Evolutionary conservation across 148 eudicot genomes (phyloP), one percentile per base, ranked within the genome.

Genomic region (Camellia granthamiana): DNA sequence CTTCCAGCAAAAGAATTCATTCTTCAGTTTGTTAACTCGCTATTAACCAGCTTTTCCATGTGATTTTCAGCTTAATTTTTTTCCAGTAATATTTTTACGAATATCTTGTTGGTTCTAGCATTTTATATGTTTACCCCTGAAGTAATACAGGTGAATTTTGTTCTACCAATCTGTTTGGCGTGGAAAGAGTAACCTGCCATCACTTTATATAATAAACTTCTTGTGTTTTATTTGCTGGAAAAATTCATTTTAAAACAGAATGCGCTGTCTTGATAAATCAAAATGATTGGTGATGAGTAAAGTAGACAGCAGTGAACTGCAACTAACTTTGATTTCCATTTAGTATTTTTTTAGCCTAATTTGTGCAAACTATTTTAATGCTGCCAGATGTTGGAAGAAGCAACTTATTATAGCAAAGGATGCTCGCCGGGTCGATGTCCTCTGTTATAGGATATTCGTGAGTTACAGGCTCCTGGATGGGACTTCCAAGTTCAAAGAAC

Each of bases 321-420:
- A 77, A 38, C 14, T 65, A 64, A 76, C 64, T 67, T 19, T 38
- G 42, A 47, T 46, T 77, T 77, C 80, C 59, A 7, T 77, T 16
- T 11, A 77, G 55, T 51, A 77, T 16, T 30, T 65, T 77, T n/a
- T 77, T 62, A 77, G 62, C 6, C 52, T 58, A 75, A 59, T 19
- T 38, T 62, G 43, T 74, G 54, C 76, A 19, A 60, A 2, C 38
- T 74, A 65, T 69, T 62, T 75, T 23, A 62, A 72, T 38, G 44
- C 77, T 85, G 73, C 73, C 90, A 96, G 98, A 78, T 91, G 86
- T 85, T 96, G 92, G 97, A 96, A 89, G 90, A 93, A 93, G 88
- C 99, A 96, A 84, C 82, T 96, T 84, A 80, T 55, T 76, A 81
- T 89, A 79, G 98, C 98, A 47, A 92, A 87, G 84, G 97, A 92